Percentiles rank a stretch among this genome's conserved stretches.
phyloP scores from a whole-genome alignment of 345 rosid genomes.

The Eucalyptus caleyi region DNA sequence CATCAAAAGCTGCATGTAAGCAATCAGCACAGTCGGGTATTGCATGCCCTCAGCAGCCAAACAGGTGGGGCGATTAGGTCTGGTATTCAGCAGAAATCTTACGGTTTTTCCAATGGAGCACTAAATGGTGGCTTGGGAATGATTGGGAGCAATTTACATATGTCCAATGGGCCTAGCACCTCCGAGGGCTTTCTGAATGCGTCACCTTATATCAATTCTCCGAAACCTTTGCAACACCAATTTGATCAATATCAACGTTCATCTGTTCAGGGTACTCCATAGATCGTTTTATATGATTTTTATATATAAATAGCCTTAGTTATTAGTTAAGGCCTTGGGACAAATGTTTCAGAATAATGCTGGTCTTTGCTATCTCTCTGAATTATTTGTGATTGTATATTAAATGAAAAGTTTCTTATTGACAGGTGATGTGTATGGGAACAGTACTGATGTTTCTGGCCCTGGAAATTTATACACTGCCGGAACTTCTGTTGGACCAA shows the following conservation, averaged over 20 bases:
- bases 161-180: slow-evolving; percentile 34
- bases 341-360: background rate
- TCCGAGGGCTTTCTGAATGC: slow-evolving; percentile 46
- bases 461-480: slow-evolving; percentile 50
- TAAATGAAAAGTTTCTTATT: background rate
- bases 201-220: slow-evolving; percentile 35
- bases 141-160: slow-evolving; percentile 40
- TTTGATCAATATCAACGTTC: slow-evolving; percentile 63
- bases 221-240: slow-evolving; percentile 49
- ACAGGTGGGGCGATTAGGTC: slow-evolving; percentile 47
- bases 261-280: slow-evolving; percentile 40
- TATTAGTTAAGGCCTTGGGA: background rate
- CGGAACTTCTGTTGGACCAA: slow-evolving; percentile 37
- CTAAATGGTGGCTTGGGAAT: slow-evolving; percentile 51
- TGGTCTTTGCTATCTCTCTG: background rate
- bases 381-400: background rate
- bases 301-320: background rate
- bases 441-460: slow-evolving; percentile 39
- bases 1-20: slow-evolving; percentile 57
- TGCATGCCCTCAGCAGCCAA: slow-evolving; percentile 69
- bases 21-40: slow-evolving; percentile 56
- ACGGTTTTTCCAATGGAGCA: slow-evolving; percentile 53
- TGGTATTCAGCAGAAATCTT: slow-evolving; percentile 58
- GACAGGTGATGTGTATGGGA: slow-evolving; percentile 70
- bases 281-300: background rate